Conservation (phyloP, 177 flowering plant genomes). For the Vitis hybrid region DNA sequence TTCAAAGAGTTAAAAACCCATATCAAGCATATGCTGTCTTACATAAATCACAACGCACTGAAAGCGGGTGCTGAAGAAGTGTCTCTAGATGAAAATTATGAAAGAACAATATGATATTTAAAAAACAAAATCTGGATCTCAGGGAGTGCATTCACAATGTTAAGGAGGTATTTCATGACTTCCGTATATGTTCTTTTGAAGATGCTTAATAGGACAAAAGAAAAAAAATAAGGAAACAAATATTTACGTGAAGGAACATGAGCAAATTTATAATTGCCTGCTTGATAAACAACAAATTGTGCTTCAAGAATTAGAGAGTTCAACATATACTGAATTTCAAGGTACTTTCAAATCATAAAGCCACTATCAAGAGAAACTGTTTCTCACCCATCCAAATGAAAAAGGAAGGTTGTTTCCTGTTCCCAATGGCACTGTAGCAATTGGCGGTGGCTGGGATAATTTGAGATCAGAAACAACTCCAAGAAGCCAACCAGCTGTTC, state of each 20-base stretch:
- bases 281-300: background rate
- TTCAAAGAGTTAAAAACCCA: too few relatives aligned
- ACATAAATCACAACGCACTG: too few relatives aligned
- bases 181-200: background rate
- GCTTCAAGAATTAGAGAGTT: background rate
- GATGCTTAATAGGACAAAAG: background rate
- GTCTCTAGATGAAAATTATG: background rate
- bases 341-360: background rate
- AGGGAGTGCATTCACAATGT: background rate
- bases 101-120: background rate
- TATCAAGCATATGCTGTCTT: background rate
- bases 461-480: constrained; percentile 92
- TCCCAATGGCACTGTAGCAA: constrained; percentile 94
- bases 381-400: constrained; percentile 93
- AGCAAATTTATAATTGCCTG: background rate
- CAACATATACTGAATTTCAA: background rate
- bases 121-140: background rate
- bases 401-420: constrained; percentile 97
- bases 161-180: background rate
- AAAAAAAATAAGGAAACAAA: background rate
- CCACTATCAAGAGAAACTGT: background rate
- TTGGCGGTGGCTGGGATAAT: constrained; percentile 78
- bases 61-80: too few relatives aligned
- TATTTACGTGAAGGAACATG: background rate
- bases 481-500: constrained; percentile 96